Evolutionary conservation across 73 alveolate species (phyloP), one percentile per base, ranked within the genome.

Genomic region (Tetrahymena borealis): DNA sequence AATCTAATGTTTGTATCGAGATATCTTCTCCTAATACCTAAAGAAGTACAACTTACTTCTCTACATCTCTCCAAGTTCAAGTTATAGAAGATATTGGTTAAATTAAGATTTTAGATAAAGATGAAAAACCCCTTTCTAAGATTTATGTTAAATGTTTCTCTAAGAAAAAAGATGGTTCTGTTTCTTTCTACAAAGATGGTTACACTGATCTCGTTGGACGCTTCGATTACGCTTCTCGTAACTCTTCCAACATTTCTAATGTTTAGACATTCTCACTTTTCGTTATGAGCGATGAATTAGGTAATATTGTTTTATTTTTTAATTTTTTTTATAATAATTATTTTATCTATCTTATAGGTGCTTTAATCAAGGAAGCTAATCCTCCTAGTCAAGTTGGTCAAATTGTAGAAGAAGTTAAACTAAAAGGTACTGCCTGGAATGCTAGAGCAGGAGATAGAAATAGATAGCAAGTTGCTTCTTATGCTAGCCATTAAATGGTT

Each of bases 131-230:
- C 37, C 92, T 98, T 40, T 96, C 99, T 18, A 94, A 96, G 91
- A 96, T 94, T 90, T 98, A 98, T 93, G 98, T 97, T 32, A 98
- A 98, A 91, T 97, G 97, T 38, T 98, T 95, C 91, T 93, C 96
- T 32, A 96, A 96, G 94, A 94, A 93, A 90, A 95, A 95, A 43
- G 90, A 42, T 41, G 94, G 95, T 39, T 93, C 94, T 28, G 91
- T 90, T 41, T 96, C 95, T 6, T 98, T 97, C 97, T 98, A 95
- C 92, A 98, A 97, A 91, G 99, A 98, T 91, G 99, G 99, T 28
- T 98, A 96, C 94, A 98, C 99, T 31, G 99, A 98, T 94, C 78
- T 98, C 43, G 97, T 99, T 90, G 99, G 99, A 33, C 97, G 97
- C 93, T 98, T 98, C 79, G 99, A 98, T 94, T 98, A 98, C 91